phyloP scores from a whole-genome alignment of 139 green algal genomes.

The Zygnema cylindricum region DNA sequence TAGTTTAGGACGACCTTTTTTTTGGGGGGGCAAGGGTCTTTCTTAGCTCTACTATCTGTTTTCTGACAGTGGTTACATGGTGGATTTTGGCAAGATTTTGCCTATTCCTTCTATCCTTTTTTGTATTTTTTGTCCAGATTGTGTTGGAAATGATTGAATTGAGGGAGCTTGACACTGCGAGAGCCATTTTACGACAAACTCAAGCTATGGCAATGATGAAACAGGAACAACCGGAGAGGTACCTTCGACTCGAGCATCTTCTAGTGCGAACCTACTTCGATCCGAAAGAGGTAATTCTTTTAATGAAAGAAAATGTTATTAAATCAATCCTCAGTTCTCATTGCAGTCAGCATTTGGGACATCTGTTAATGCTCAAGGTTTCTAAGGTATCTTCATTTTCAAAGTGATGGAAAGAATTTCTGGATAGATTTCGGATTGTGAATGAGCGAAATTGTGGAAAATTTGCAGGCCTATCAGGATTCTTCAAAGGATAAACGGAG shows the following conservation, averaged over 20 bases:
- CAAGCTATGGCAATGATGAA: conserved; percentile 80
- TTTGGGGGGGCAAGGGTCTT: not conserved
- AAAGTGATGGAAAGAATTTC: too few relatives aligned
- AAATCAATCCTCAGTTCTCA: not conserved
- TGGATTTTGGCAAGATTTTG: not conserved
- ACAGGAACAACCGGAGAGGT: conserved; percentile 84
- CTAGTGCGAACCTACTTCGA: conserved; percentile 80
- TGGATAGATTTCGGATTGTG: too few relatives aligned
- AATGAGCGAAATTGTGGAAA: too few relatives aligned
- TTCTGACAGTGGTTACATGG: not conserved
- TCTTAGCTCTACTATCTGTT: not conserved
- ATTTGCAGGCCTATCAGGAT: conserved; percentile 62
- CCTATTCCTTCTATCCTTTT: not conserved
- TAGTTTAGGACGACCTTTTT: too few relatives aligned
- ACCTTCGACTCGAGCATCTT: conserved; percentile 83
- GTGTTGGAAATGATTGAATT: conserved; percentile 96
- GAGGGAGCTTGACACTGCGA: conserved; percentile 88
- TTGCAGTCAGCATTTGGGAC: not conserved
- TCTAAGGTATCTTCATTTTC: too few relatives aligned
- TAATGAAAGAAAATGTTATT: not conserved
- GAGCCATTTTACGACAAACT: conserved; percentile 88
- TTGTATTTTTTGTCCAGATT: conserved; percentile 71
- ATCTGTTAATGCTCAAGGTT: too few relatives aligned
- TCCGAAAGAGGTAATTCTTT: conserved; percentile 71
- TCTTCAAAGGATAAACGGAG: conserved; percentile 86